A percentile compares a stretch with the other conserved stretches of the same genome.
Evolutionary conservation across 1,284 basidiomycete genomes (phyloP).

Genomic region (Termitomyces sp.): DNA sequence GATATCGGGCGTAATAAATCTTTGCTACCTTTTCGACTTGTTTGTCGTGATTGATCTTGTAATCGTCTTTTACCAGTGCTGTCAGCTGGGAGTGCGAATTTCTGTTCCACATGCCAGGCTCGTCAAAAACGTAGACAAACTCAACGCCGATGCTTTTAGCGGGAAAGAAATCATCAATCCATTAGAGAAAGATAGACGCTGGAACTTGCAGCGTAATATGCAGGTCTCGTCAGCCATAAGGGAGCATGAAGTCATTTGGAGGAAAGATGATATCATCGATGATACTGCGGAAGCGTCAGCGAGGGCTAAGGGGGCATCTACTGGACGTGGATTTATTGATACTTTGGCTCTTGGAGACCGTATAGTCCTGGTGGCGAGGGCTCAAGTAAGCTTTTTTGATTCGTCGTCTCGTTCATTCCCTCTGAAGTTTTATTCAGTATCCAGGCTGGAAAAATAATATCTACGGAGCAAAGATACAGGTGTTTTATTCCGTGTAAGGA

Average conservation of each 20-base stretch:
- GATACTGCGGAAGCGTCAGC: conserved; percentile 11
- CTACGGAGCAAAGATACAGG: conserved; percentile 16
- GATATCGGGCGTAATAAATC: too few relatives aligned
- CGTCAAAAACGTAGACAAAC: neutral
- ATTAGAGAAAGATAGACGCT: conserved; percentile 4
- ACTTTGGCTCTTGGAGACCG: conserved; percentile 23
- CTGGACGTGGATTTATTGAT: conserved; percentile 22
- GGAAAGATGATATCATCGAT: conserved; percentile 1
- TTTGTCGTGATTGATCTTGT: too few relatives aligned
- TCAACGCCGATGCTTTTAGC: conserved; percentile 3
- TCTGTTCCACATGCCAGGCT: neutral
- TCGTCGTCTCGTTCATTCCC: neutral
- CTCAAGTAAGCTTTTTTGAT: conserved; percentile 19
- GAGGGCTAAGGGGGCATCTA: conserved; percentile 14
- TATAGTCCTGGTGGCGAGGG: conserved; percentile 26
- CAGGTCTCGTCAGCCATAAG: conserved; percentile 14
- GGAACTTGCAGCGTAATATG: conserved; percentile 23
- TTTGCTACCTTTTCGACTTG: too few relatives aligned
- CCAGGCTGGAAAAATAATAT: conserved; percentile 27
- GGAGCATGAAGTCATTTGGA: conserved; percentile 21
- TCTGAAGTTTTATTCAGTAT: conserved; percentile 18
- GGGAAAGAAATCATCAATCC: conserved; percentile 6
- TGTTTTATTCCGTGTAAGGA: conserved; percentile 11
- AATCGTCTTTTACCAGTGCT: too few relatives aligned
- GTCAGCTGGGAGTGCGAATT: too few relatives aligned